These are phyloP conservation scores for Mucor mucedo DNA, from an alignment of 371 early-diverging fungal species.

Conservation along the genomic window DNA sequence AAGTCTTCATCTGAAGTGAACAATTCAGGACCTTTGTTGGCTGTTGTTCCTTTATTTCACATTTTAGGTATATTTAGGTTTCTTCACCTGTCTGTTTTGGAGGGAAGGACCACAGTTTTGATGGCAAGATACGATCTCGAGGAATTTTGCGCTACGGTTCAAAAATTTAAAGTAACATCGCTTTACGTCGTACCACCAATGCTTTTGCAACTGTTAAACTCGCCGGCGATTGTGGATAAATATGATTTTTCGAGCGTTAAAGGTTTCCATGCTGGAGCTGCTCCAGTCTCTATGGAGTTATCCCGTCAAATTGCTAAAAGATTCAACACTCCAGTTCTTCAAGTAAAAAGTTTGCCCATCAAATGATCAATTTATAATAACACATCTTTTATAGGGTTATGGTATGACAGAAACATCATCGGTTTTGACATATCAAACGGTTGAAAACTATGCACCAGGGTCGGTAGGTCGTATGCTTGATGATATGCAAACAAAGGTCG, in stretches of 20 bases:
- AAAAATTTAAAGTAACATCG: conserved; percentile 61
- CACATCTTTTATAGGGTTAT: conserved; percentile 51
- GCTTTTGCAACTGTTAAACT: conserved; percentile 44
- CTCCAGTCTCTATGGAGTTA: conserved; percentile 54
- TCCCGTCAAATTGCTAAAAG: conserved; percentile 1
- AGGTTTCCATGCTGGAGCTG: conserved; percentile 69
- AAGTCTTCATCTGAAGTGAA: background rate
- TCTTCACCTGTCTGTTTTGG: conserved; percentile 8
- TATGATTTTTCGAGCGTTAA: conserved; percentile 64
- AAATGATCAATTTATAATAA: conserved; percentile 24
- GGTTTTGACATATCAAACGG: conserved; percentile 45
- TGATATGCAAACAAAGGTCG: conserved; percentile 26
- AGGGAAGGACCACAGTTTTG: conserved; percentile 11
- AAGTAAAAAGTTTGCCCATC: background rate
- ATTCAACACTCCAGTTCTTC: conserved; percentile 12
- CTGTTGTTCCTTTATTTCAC: conserved; percentile 82
- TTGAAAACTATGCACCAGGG: conserved; percentile 65
- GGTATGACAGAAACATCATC: conserved; percentile 66
- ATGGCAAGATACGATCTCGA: conserved; percentile 43
- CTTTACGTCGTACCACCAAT: conserved; percentile 75
- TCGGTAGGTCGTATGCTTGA: conserved; percentile 63
- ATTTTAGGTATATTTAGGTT: conserved; percentile 65
- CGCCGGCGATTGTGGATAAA: conserved; percentile 53
- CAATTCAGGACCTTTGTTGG: conserved; percentile 52
- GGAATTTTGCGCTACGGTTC: conserved; percentile 55